Conservation (phyloP, 2,329 filamentous ascomycete species). For the Didymella exigua region DNA sequence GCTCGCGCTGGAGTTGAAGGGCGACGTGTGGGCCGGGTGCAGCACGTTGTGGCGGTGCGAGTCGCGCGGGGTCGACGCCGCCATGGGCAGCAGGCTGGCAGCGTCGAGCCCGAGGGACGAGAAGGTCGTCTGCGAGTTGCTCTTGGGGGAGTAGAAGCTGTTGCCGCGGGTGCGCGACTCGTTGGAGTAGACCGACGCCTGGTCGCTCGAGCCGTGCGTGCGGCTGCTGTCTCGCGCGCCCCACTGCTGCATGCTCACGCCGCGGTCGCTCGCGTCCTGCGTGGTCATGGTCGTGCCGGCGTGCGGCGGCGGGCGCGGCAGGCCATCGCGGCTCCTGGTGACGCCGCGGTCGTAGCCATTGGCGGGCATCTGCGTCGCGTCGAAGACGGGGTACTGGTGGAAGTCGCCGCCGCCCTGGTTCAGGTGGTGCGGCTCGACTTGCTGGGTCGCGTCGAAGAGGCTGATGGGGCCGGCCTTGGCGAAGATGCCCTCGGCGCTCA, state of each 20-base stretch:
- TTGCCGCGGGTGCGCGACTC: conserved; percentile 63
- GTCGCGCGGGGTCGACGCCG: conserved; percentile 49
- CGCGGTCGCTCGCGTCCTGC: conserved; percentile 63
- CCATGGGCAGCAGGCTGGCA: conserved; percentile 47
- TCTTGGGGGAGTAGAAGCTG: conserved; percentile 56
- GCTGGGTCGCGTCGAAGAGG: conserved; percentile 75
- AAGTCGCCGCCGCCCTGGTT: conserved; percentile 79
- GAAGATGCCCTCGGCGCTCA: conserved; percentile 69
- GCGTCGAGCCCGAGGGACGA: conserved; percentile 52
- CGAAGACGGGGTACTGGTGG: conserved; percentile 84
- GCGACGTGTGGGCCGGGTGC: conserved; percentile 50
- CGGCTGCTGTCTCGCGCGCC: conserved; percentile 50
- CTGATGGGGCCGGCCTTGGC: conserved; percentile 84
- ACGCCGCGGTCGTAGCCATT: conserved; percentile 53
- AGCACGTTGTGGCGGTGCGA: conserved; percentile 49
- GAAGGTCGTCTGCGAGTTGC: conserved; percentile 57
- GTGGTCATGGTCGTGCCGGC: conserved; percentile 69
- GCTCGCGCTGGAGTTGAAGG: conserved; percentile 56
- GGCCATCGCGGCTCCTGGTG: conserved; percentile 57
- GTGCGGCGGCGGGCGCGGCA: conserved; percentile 65
- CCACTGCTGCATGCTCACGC: conserved; percentile 80
- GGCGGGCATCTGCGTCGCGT: conserved; percentile 58
- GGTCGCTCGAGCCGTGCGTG: conserved; percentile 65
- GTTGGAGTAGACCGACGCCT: conserved; percentile 68
- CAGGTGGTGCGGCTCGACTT: conserved; percentile 81